Percentiles rank a stretch among this genome's conserved stretches.
Evolutionary conservation across 495 filamentous ascomycete species (phyloP).

Genomic region (Aspergillus heteromorphus): DNA sequence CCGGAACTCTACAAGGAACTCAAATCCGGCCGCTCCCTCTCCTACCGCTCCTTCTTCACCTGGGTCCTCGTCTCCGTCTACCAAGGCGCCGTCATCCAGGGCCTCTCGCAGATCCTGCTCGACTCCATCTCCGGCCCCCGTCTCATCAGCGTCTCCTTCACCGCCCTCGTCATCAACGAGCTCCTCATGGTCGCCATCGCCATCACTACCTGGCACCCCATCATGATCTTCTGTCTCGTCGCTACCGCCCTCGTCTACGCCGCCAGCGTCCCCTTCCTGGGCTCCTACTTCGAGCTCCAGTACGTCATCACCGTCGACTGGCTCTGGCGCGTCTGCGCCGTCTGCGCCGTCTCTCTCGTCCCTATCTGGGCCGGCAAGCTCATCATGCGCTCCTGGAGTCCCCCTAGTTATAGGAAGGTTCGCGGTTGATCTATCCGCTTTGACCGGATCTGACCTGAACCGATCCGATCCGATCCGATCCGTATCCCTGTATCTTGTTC

Average conservation of each 20-base stretch:
- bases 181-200: constrained; percentile 94
- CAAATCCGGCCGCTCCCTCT: constrained; percentile 74
- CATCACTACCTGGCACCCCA: constrained; percentile 93
- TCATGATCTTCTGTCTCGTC: constrained; percentile 81
- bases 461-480: too few relatives aligned
- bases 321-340: constrained; percentile 79
- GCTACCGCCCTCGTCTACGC: constrained; percentile 78
- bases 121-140: constrained; percentile 58
- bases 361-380: constrained; percentile 85
- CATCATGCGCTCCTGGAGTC: constrained; percentile 75
- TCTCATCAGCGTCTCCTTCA: constrained; percentile 90
- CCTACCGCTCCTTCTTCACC: constrained; percentile 90
- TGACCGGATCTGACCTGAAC: too few relatives aligned
- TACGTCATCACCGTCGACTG: constrained; percentile 78
- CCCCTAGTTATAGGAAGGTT: constrained; percentile 95
- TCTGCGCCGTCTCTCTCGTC: constrained; percentile 69
- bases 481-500: too few relatives aligned
- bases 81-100: constrained; percentile 92
- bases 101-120: constrained; percentile 80
- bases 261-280: constrained; percentile 79
- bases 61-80: constrained; percentile 97
- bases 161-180: constrained; percentile 89
- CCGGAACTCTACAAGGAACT: constrained; percentile 97
- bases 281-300: constrained; percentile 80
- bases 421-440: constrained; percentile 46